Base-by-base conservation (phyloP, 2,329 filamentous ascomycete species). In the Pseudofabraea citricarpa region DNA sequence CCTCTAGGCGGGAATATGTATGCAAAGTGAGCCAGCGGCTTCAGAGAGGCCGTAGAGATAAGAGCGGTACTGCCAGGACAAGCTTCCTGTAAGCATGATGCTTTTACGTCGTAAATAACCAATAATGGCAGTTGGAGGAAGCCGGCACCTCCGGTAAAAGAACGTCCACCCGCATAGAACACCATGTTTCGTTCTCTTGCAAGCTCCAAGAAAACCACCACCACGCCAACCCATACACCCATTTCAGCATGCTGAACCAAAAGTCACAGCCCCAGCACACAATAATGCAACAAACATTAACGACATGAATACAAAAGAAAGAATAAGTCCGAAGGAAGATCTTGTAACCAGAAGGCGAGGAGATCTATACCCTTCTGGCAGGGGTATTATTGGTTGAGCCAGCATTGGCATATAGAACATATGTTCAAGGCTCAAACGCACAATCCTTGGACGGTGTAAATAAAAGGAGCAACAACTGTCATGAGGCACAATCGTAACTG, bases 281-380 rank as follows among this genome's bases (percentile, higher is more conserved):
- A 51, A 56, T 56, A 54, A 56, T 53, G 37, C 46, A 58, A 59
- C 46, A 59, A 57, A 57, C 57, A 58, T 59, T 57, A 58, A 53
- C 46, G 49, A 58, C 55, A 53, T 56, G 47, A 52, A 56, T 51
- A 58, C 55, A 59, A 58, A 59, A 46, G 52, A 57, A 53, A 60
- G 52, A 47, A 55, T 24, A 48, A 41, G 26, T 29, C 41, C 49
- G 51, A 53, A 51, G 47, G 46, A 40, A 47, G 48, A 22, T 44
- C 46, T 41, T 43, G 38, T 41, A 40, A 52, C 47, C 42, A 50
- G 49, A 51, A 52, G 48, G 43, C 40, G 42, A 49, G 48, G 35
- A 43, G 31, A 35, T 46, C 43, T 31, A 27, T 29, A 40, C 43
- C 45, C 39, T 52, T 48, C 51, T 32, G 38, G 44, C 18, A 39